Base-by-base conservation (phyloP, 768 basidiomycete genomes). In the Solioccasus polychromus region DNA sequence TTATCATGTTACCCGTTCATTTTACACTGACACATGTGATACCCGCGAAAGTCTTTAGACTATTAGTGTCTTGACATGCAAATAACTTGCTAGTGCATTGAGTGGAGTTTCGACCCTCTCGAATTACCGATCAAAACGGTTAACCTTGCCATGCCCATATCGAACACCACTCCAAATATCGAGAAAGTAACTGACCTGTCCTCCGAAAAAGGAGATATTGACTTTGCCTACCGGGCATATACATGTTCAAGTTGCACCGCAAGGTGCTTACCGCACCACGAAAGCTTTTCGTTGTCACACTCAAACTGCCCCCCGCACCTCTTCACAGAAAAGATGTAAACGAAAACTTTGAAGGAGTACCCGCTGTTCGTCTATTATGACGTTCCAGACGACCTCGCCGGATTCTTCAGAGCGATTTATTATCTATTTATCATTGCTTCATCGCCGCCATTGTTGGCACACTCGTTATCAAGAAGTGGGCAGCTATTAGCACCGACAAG, bases 1-100 rank as follows among this genome's bases (percentile, higher is more conserved):
- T 47, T 44, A 44, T 36, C 29, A 37, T 57, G 58, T n/a, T 60
- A 53, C 40, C 24, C 25, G 14, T 43, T 35, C 26, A 30, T 35
- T 36, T 6, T 18, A 5, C 29, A n/a, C n/a, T n/a, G n/a, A n/a
- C n/a, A n/a, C 3, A 20, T 37, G 35, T 19, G 37, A 32, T 37
- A 45, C 42, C 19, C 25, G 17, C 28, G 3, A 34, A 43, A 18
- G 7, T 7, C 24, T n/a, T n/a, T n/a, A n/a, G n/a, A n/a, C n/a
- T n/a, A n/a, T 38, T n/a, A 32, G 7, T 32, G 31, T 32, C n/a
- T n/a, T n/a, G n/a, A n/a, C n/a, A n/a, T n/a, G n/a, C n/a, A n/a
- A n/a, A n/a, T n/a, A n/a, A n/a, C n/a, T n/a, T n/a, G n/a, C n/a
- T n/a, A n/a, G n/a, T n/a, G n/a, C n/a, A n/a, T n/a, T n/a, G n/a